Percentiles rank a stretch among this genome's conserved stretches.
Evolutionary conservation across 805 yeast species (phyloP).

Genomic region (Ogataea paradorogensis): DNA sequence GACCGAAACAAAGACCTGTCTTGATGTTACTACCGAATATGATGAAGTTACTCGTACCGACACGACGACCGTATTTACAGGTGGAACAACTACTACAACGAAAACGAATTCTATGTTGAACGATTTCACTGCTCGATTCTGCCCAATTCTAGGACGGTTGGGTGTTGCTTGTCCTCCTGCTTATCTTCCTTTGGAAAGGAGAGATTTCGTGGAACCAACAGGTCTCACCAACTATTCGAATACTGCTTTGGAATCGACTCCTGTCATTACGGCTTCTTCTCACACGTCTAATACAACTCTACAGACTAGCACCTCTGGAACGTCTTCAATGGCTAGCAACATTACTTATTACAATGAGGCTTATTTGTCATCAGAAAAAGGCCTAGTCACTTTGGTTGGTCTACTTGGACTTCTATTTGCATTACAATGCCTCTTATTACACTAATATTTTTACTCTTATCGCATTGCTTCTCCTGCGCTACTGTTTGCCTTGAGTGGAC

Average conservation of each 20-base stretch:
- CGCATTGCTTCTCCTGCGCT: slow-evolving; percentile 1
- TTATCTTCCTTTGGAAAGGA: slow-evolving; percentile 8
- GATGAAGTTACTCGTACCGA: slow-evolving; percentile 12
- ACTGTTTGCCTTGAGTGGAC: neutral
- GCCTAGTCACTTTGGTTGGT: slow-evolving; percentile 11
- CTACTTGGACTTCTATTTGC: slow-evolving; percentile 14
- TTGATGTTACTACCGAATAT: slow-evolving; percentile 7
- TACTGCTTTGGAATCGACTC: neutral
- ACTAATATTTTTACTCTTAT: neutral
- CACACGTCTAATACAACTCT: neutral
- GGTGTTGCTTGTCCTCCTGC: slow-evolving; percentile 18
- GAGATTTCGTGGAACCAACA: slow-evolving; percentile 11
- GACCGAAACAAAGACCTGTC: slow-evolving; percentile 7
- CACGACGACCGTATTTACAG: slow-evolving; percentile 6
- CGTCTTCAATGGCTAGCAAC: slow-evolving; percentile 3
- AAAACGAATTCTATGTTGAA: slow-evolving; percentile 9
- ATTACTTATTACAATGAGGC: slow-evolving; percentile 14
- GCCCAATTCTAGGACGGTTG: slow-evolving; percentile 17
- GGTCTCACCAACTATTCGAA: neutral
- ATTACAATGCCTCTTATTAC: slow-evolving; percentile 16
- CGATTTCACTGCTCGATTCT: slow-evolving; percentile 21
- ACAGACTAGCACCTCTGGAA: slow-evolving; percentile 1
- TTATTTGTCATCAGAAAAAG: slow-evolving; percentile 4
- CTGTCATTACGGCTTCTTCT: neutral
- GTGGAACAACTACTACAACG: slow-evolving; percentile 12